Base-by-base conservation (phyloP, 768 basidiomycete species). In the Tricholomella constricta region DNA sequence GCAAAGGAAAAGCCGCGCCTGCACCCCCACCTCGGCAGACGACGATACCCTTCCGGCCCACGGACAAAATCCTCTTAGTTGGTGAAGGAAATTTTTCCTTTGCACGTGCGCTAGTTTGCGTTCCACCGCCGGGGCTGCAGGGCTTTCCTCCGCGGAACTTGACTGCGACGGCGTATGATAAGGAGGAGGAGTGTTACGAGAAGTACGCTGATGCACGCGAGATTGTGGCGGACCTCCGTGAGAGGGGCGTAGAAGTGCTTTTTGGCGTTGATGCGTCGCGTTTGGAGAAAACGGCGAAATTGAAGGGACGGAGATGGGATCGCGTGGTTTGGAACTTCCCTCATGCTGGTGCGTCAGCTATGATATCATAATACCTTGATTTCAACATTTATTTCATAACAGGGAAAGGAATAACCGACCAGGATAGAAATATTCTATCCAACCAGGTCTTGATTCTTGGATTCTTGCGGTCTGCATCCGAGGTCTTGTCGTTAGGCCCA, bases 61-160 rank as follows among this genome's bases (percentile, higher is more conserved):
- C 80, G 7, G 86, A 91, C 63, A 81, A 67, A 43, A 86, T 92
- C 29, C 75, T 91, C 19, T 78, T 96, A 26, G 73, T 98, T 47
- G 96, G 95, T 8, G 96, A 98, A 75, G 96, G 93, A 10, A 92
- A 98, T 68, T 98, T 98, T 64, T 96, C 95, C 1, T 98, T 91
- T 62, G 79, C 94, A 2, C 83, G 81, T 23, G 85, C 94, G 14
- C 77, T 98, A 14, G 69, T 91, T 23, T 60, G 74, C 11, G 67
- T 74, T 53, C 67, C 76, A 12, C 77, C 83, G 0, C 75, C 78
- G 2, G 65, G 70, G 6, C 64, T 90, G 38, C 74, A 73, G 26
- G 70, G 76, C 56, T 71, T 92, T 2, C 81, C 84, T 0, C 74
- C 85, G 0, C 67, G 62, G n/a, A 90, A 89, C 58, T 67, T 98